These are phyloP conservation scores for Helenozyma baotianmanensis DNA, from an alignment of 805 yeast genomes.

Conservation along the genomic window DNA sequence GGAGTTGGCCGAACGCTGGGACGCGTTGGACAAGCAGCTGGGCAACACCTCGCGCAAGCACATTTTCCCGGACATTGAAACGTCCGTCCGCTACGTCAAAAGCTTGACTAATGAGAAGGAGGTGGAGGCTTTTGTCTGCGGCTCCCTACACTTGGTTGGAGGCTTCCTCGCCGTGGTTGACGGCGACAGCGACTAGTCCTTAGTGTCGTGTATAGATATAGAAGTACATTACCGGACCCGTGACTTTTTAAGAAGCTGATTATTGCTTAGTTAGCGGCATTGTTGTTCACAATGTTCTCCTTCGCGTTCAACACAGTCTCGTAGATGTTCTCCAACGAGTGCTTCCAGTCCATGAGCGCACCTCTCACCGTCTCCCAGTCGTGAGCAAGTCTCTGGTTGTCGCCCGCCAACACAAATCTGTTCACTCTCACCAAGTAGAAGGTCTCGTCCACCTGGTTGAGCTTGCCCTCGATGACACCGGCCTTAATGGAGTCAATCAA, in stretches of 20 bases:
- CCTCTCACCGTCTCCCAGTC: slow-evolving; percentile 34
- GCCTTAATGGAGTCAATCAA: slow-evolving; percentile 39
- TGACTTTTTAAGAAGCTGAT: background rate
- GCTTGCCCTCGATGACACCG: slow-evolving; percentile 43
- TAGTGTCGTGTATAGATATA: background rate
- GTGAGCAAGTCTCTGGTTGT: slow-evolving; percentile 23
- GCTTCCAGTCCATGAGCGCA: slow-evolving; percentile 36
- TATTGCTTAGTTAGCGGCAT: slow-evolving; percentile 11
- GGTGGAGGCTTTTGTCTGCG: slow-evolving; percentile 83
- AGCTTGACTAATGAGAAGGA: slow-evolving; percentile 32
- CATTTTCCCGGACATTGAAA: slow-evolving; percentile 72
- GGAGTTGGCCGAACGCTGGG: slow-evolving; percentile 68
- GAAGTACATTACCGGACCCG: no score
- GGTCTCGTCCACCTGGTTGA: slow-evolving; percentile 38
- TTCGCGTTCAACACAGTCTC: slow-evolving; percentile 39
- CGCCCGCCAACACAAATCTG: slow-evolving; percentile 38
- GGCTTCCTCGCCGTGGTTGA: slow-evolving; percentile 87
- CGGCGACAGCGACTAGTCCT: slow-evolving; percentile 28
- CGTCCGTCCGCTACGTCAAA: slow-evolving; percentile 54
- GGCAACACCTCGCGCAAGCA: slow-evolving; percentile 32
- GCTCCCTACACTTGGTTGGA: slow-evolving; percentile 91
- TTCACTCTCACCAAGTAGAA: slow-evolving; percentile 39
- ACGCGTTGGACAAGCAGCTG: slow-evolving; percentile 38
- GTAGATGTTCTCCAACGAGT: slow-evolving; percentile 36
- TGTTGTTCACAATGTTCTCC: slow-evolving; percentile 35